phyloP scores from a whole-genome alignment of 2,329 filamentous ascomycete species.

The Fusarium subtropicale region DNA sequence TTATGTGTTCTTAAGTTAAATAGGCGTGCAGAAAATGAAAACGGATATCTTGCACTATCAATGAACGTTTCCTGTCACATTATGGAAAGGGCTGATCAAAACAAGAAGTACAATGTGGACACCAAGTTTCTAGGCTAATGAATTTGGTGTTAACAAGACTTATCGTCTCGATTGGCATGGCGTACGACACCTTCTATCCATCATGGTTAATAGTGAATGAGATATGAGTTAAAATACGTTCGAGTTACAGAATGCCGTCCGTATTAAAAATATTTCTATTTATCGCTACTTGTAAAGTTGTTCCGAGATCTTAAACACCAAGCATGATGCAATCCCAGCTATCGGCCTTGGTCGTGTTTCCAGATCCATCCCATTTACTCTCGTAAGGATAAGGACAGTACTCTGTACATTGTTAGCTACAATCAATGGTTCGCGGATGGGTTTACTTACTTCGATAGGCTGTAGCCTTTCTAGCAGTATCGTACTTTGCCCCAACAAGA shows the following conservation, averaged over 20 bases:
- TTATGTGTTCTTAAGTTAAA: background rate
- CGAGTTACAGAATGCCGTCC: background rate
- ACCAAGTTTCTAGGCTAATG: too few relatives aligned
- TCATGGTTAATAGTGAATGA: too few relatives aligned
- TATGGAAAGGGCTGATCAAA: too few relatives aligned
- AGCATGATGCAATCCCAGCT: slow-evolving; percentile 5
- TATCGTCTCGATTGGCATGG: too few relatives aligned
- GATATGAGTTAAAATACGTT: too few relatives aligned
- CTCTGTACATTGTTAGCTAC: background rate
- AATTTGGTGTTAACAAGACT: too few relatives aligned
- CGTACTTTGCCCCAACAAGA: slow-evolving; percentile 3
- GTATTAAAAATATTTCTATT: background rate
- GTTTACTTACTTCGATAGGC: background rate
- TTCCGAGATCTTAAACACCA: background rate
- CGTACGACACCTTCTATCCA: too few relatives aligned
- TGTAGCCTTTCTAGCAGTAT: background rate
- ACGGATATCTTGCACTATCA: too few relatives aligned
- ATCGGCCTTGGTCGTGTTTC: background rate
- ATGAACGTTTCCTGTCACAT: too few relatives aligned
- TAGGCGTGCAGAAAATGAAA: background rate
- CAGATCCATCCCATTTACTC: slow-evolving; percentile 15
- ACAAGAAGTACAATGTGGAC: too few relatives aligned
- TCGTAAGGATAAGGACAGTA: slow-evolving; percentile 17
- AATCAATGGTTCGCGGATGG: accelerated
- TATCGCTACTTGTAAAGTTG: background rate